Evolutionary conservation across 1,284 basidiomycete species (phyloP).

Genomic region (Cronartium ribicola): DNA sequence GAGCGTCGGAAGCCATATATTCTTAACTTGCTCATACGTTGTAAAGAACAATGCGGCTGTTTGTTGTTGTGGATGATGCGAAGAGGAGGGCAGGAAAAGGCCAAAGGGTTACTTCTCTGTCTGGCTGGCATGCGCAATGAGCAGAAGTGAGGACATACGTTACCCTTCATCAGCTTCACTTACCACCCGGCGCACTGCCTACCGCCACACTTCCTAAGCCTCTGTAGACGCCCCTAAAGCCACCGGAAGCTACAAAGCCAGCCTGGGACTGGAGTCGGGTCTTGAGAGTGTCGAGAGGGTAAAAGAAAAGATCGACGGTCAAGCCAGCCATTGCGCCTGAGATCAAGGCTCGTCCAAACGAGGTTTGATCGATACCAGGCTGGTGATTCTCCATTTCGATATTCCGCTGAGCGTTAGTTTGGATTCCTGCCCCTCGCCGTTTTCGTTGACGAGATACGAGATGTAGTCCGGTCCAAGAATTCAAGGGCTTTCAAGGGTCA

Average conservation of each 20-base stretch:
- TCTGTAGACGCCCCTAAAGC: conserved; percentile 86
- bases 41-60: conserved; percentile 91
- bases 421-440: too few species aligned
- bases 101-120: background rate
- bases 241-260: conserved; percentile 80
- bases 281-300: conserved; percentile 94
- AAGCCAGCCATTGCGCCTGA: conserved; percentile 76
- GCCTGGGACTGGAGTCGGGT: conserved; percentile 83
- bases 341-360: conserved; percentile 1
- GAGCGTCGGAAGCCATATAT: conserved; percentile 56
- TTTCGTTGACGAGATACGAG: too few species aligned
- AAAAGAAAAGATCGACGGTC: conserved; percentile 88
- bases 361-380: background rate
- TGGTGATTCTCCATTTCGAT: too few species aligned
- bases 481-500: too few species aligned
- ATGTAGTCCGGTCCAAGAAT: too few species aligned
- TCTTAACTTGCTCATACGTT: conserved; percentile 84
- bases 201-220: conserved; percentile 92
- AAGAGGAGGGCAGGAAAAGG: background rate
- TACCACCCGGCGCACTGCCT: conserved; percentile 92
- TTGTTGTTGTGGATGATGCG: background rate
- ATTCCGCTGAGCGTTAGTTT: too few species aligned
- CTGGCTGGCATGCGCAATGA: background rate
- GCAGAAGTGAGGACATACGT: background rate
- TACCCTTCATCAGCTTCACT: conserved; percentile 47